phyloP scores from a whole-genome alignment of 2,329 filamentous ascomycete genomes.

The Colletotrichum lindemuthianum region DNA sequence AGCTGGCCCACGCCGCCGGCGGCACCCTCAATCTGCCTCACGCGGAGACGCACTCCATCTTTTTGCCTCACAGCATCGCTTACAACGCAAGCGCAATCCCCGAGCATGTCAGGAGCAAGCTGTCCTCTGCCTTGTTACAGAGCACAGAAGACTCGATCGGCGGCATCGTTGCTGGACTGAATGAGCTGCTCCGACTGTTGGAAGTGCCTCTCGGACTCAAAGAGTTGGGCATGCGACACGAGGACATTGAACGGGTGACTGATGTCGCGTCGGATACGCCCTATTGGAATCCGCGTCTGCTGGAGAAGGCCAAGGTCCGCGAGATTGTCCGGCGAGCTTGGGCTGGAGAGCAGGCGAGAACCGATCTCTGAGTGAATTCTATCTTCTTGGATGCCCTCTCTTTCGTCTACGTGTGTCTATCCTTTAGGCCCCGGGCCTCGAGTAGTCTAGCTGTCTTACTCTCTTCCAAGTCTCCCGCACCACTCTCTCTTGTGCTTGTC shows the following conservation, averaged over 20 bases:
- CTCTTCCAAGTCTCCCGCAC: conserved; percentile 79
- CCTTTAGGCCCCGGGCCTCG: conserved; percentile 65
- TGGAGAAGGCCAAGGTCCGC: conserved; percentile 60
- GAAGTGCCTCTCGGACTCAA: conserved; percentile 61
- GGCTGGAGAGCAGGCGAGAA: conserved; percentile 64
- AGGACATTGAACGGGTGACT: conserved; percentile 65
- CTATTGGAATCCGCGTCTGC: conserved; percentile 66
- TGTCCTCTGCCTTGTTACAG: conserved; percentile 23
- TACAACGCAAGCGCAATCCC: conserved; percentile 26
- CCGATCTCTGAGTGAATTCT: conserved; percentile 53
- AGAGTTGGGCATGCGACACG: conserved; percentile 66
- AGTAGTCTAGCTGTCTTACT: conserved; percentile 73
- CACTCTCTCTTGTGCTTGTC: conserved; percentile 74
- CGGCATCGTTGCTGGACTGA: conserved; percentile 29
- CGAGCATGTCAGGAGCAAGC: conserved; percentile 1
- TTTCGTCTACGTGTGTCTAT: background rate
- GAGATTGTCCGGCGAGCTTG: conserved; percentile 67
- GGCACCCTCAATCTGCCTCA: conserved; percentile 32
- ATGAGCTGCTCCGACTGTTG: conserved; percentile 42
- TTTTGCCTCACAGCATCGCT: conserved; percentile 32
- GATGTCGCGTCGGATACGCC: conserved; percentile 65
- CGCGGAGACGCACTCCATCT: conserved; percentile 33
- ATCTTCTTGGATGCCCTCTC: background rate
- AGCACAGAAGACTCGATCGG: conserved; percentile 20
- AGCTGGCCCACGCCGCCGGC: conserved; percentile 32